Evolutionary conservation across 2,329 filamentous ascomycete genomes (phyloP).

Genomic region (Pyricularia pennisetigena): DNA sequence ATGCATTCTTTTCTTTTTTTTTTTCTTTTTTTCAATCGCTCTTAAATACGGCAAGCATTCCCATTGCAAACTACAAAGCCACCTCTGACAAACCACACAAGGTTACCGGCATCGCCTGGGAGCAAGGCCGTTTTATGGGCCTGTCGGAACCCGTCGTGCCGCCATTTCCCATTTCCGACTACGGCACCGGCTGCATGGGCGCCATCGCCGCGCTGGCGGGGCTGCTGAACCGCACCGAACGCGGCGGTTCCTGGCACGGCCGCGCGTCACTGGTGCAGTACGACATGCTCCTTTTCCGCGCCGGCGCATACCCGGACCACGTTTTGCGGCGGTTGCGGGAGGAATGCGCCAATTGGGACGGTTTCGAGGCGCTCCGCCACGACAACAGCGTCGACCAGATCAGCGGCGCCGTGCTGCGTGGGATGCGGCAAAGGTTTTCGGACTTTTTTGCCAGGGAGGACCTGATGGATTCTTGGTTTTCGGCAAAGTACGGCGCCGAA

Average conservation of each 20-base stretch:
- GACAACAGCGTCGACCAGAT: slow-evolving; percentile 57
- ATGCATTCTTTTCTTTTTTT: background rate
- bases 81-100: background rate
- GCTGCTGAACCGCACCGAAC: slow-evolving; percentile 49
- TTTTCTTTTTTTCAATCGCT: too few relatives aligned
- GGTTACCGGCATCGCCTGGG: slow-evolving; percentile 41
- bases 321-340: slow-evolving; percentile 31
- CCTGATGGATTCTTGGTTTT: slow-evolving; percentile 39
- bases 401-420: slow-evolving; percentile 45
- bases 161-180: slow-evolving; percentile 54
- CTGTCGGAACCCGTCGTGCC: slow-evolving; percentile 55
- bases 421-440: slow-evolving; percentile 41
- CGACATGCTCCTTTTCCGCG: slow-evolving; percentile 53
- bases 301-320: slow-evolving; percentile 43
- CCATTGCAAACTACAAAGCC: fast-evolving
- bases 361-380: slow-evolving; percentile 22
- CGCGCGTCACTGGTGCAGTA: slow-evolving; percentile 58
- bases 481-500: slow-evolving; percentile 27
- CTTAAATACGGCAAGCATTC: too few relatives aligned
- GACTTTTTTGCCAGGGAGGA: slow-evolving; percentile 32
- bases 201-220: slow-evolving; percentile 57
- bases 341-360: background rate
- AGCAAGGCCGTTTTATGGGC: slow-evolving; percentile 53
- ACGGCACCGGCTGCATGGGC: slow-evolving; percentile 64
- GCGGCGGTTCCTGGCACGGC: slow-evolving; percentile 57